Evolutionary conservation across 768 basidiomycete genomes (phyloP).

Genomic region (Lactarius pseudohatsudake): DNA sequence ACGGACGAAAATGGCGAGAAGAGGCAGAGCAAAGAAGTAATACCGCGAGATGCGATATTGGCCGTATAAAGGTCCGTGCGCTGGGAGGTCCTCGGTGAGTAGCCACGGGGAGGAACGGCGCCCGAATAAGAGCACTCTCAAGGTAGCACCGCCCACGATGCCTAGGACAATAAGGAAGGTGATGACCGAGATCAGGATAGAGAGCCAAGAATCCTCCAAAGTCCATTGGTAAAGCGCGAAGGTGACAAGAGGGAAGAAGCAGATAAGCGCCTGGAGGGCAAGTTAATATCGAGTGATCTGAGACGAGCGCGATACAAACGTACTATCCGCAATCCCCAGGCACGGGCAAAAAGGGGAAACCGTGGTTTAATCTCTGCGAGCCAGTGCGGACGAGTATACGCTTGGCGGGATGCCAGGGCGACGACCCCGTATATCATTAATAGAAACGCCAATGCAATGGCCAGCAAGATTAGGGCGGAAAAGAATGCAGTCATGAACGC

Average conservation of each 20-base stretch:
- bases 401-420: constrained; percentile 18
- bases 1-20: constrained; percentile 61
- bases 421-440: constrained; percentile 51
- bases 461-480: constrained; percentile 63
- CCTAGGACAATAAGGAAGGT: constrained; percentile 53
- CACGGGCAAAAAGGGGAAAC: constrained; percentile 49
- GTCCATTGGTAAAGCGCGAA: constrained; percentile 93
- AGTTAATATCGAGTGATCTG: not conserved
- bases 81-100: constrained; percentile 42
- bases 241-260: constrained; percentile 66
- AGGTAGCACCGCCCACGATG: constrained; percentile 49
- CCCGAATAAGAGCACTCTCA: constrained; percentile 50
- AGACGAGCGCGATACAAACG: constrained; percentile 34
- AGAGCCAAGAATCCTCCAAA: constrained; percentile 83
- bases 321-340: constrained; percentile 70
- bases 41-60: constrained; percentile 66
- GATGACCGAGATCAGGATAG: constrained; percentile 76
- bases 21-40: constrained; percentile 60
- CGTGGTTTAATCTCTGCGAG: constrained; percentile 32
- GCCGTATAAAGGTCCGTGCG: constrained; percentile 60
- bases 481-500: constrained; percentile 91
- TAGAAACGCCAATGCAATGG: constrained; percentile 54
- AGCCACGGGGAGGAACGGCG: constrained; percentile 41
- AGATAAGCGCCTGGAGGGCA: constrained; percentile 53
- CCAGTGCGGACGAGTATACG: constrained; percentile 29